Base-by-base conservation (phyloP, 2,329 filamentous ascomycete species). In the Fusarium sp. region DNA sequence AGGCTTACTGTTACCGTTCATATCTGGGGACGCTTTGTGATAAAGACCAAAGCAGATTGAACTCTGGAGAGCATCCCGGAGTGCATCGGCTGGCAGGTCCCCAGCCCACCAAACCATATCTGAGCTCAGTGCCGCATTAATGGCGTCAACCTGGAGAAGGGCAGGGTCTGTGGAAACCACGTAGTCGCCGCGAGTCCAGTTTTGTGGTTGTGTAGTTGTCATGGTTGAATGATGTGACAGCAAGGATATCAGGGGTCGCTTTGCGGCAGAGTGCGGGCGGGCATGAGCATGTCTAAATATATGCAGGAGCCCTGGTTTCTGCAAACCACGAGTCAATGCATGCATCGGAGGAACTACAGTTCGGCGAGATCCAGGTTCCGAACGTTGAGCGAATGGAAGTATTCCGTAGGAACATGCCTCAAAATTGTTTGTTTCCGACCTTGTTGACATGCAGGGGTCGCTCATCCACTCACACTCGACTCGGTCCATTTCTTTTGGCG, bases 91-190 rank as follows among this genome's bases (percentile, higher is more conserved):
- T 2, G 48, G 48, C 4, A 51, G 35, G 37, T 51, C n/a, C 22
- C 25, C 37, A 19, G 48, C 48, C 48, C 48, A 51, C 48, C 48
- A 51, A 23, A 51, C 48, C 23, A 51, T 41, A 3, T 51, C 48
- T 6, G 48, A 51, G 37, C 48, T 22, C 14, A 51, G 9, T 7
- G 48, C 48, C 30, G 48, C 23, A n/a, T 51, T 51, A 14, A 51
- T 41, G 7, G 48, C 48, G 27, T 51, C 37, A 8, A 51, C 48
- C 37, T 51, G 48, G 4, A 51, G 37, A 15, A 51, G 23, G 13
- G 8, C 13, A 22, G 48, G 48, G 37, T 51, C 48, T 20, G 48
- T 51, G 8, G 48, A 51, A 9, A 51, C 35, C 9, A 37, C n/a
- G 23, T 51, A 51, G 3, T 41, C 22, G n/a, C 25, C 48, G 1